These are phyloP conservation scores for Cardamine resedifolia DNA, from an alignment of 345 rosid species.

Conservation along the genomic window DNA sequence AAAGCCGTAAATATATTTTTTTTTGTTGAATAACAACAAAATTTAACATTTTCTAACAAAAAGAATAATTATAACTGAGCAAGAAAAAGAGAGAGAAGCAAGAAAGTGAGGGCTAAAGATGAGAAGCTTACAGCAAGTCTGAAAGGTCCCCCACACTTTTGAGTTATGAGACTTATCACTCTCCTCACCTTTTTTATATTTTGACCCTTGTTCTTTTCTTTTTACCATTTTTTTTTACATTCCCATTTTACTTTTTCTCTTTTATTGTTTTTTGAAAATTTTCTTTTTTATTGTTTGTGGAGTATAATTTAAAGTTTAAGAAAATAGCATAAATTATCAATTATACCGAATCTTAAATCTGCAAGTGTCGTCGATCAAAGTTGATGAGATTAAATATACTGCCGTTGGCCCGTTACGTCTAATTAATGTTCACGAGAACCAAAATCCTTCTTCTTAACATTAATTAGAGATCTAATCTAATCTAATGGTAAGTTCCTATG, in stretches of 20 bases:
- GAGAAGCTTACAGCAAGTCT: constrained; percentile 13
- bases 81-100: constrained; percentile 1
- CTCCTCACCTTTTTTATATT: too few species aligned
- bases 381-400: neutral
- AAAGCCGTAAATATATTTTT: too few species aligned
- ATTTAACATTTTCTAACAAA: neutral
- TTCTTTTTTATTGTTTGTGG: neutral
- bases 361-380: neutral
- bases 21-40: too few species aligned
- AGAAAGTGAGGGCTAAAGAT: constrained; percentile 19
- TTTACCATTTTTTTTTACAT: neutral
- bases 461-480: constrained; percentile 5
- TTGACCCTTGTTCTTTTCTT: constrained; percentile 1
- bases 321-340: neutral
- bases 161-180: too few species aligned
- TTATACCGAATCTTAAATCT: neutral
- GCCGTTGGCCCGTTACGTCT: neutral
- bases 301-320: neutral
- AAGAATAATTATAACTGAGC: neutral
- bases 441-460: constrained; percentile 21
- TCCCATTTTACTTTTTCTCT: too few species aligned
- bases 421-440: constrained; percentile 32
- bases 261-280: too few species aligned
- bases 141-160: constrained; percentile 11
- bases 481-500: neutral